Percentiles rank a stretch among this genome's conserved stretches.
These are phyloP conservation scores for Aquilaria malaccensis DNA, from an alignment of 345 rosid species.

Conservation along the genomic window DNA sequence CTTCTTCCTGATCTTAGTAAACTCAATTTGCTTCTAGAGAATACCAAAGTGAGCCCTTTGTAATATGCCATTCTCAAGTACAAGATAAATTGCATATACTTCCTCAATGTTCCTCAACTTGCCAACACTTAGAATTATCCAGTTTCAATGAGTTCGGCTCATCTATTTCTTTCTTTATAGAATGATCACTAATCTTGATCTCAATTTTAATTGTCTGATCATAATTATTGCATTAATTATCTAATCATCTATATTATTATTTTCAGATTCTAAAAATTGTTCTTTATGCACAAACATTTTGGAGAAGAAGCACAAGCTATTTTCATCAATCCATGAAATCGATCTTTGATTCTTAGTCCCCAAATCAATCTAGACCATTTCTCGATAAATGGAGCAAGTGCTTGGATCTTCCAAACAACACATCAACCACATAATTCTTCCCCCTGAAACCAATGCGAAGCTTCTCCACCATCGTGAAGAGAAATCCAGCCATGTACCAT, in stretches of 20 bases:
- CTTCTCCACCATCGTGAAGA: constrained; percentile 16
- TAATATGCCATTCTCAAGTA: constrained; percentile 8
- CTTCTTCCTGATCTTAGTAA: constrained; percentile 5
- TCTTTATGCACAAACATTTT: constrained; percentile 12
- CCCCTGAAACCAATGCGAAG: constrained; percentile 20
- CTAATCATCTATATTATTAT: not conserved
- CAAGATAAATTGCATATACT: constrained; percentile 30
- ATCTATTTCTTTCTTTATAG: constrained; percentile 24
- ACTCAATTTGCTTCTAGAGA: constrained; percentile 26
- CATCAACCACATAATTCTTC: constrained; percentile 20
- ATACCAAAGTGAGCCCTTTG: constrained; percentile 24
- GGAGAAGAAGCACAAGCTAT: constrained; percentile 34
- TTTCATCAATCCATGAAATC: constrained; percentile 44
- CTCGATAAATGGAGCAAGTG: constrained; percentile 34
- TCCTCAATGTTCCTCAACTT: constrained; percentile 10
- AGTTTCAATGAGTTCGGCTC: constrained; percentile 18
- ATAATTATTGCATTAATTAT: not conserved
- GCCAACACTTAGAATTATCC: constrained; percentile 17
- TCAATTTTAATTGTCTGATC: constrained; percentile 16
- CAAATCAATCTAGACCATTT: constrained; percentile 34
- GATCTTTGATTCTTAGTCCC: constrained; percentile 25
- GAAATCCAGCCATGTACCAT: constrained; percentile 32
- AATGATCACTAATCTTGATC: constrained; percentile 1
- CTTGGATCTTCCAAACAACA: constrained; percentile 21
- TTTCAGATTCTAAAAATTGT: not conserved